These are phyloP conservation scores for Apiotrichum brassicae DNA, from an alignment of 1,284 basidiomycete genomes.

Conservation along the genomic window DNA sequence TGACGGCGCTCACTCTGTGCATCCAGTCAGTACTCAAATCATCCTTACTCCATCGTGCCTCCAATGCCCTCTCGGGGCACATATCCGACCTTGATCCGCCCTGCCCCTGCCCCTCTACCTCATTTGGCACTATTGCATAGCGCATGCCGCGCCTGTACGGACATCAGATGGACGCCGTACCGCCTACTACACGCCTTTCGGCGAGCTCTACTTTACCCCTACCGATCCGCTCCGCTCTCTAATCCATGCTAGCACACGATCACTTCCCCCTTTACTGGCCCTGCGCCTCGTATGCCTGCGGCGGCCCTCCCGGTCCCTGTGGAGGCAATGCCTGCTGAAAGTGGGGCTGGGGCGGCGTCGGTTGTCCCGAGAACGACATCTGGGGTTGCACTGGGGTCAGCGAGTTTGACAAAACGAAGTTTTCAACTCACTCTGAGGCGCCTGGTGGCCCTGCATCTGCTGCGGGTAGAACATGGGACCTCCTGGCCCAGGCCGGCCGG, in stretches of 20 bases:
- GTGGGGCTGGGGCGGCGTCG: constrained; percentile 19
- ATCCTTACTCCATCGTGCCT: too few species aligned
- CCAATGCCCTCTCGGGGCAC: too few species aligned
- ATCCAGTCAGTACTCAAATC: too few species aligned
- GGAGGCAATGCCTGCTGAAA: constrained; percentile 19
- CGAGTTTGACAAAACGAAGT: too few species aligned
- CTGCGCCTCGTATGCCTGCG: constrained; percentile 7
- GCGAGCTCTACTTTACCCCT: neutral
- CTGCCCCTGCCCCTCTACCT: too few species aligned
- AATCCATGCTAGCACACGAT: neutral
- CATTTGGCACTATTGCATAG: neutral
- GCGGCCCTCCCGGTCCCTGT: constrained; percentile 1
- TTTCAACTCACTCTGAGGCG: constrained; percentile 37
- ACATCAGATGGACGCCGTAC: neutral
- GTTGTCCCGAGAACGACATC: constrained; percentile 16
- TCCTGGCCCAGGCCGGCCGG: constrained; percentile 12
- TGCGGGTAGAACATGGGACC: constrained; percentile 23
- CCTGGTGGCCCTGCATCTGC: constrained; percentile 32
- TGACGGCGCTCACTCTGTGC: too few species aligned
- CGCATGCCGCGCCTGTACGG: neutral
- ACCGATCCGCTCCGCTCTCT: neutral
- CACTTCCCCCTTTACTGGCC: constrained; percentile 2
- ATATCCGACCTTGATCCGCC: too few species aligned
- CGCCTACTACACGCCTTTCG: neutral
- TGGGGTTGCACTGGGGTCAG: constrained; percentile 13